Evolutionary conservation across 169 alveolate genomes (phyloP), one percentile per base, ranked within the genome.

Genomic region (Plasmodium fragile): DNA sequence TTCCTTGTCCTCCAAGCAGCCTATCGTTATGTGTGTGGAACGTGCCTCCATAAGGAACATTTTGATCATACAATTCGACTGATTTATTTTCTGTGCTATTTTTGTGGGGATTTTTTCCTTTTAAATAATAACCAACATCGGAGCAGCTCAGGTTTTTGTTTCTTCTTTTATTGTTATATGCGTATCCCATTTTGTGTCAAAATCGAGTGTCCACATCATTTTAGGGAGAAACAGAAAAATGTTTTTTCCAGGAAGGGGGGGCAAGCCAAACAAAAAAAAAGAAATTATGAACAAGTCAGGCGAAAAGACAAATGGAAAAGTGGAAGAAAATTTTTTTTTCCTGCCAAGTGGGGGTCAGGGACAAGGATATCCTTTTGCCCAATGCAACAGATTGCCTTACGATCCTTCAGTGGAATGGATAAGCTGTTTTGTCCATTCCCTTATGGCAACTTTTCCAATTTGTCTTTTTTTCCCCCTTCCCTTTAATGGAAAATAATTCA

Each of bases 91-190:
- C 36, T 18, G 5, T 65, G 41, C 59, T 22, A 32, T 65, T 36
- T 10, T 65, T 18, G 30, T 39, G 43, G 71, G 59, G 10, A 53
- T 39, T 41, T 32, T 82, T 82, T 82, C 49, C 92, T 82, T 65
- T 82, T 65, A 55, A 80, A n/a, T 25, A 45, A 3, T 30, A 32
- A 16, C 81, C 32, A 59, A 25, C 45, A 65, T 59, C 41, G 1
- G 59, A 43, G 11, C 43, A 6, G 45, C 41, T 69, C n/a, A 59
- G 41, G 49, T 55, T 43, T 16, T 34, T 34, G 13, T 82, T 82
- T 25, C 80, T 81, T n/a, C 30, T 82, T 82, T 65, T 82, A 39
- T 59, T 25, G 71, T 82, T 82, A 55, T 11, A 39, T 82, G 80
- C 69, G 32, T 53, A 65, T 32, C 28, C 92, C 92, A 82, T 82